Base-by-base conservation (phyloP, 2,329 filamentous ascomycete genomes). In the Metarhizium humberi region DNA sequence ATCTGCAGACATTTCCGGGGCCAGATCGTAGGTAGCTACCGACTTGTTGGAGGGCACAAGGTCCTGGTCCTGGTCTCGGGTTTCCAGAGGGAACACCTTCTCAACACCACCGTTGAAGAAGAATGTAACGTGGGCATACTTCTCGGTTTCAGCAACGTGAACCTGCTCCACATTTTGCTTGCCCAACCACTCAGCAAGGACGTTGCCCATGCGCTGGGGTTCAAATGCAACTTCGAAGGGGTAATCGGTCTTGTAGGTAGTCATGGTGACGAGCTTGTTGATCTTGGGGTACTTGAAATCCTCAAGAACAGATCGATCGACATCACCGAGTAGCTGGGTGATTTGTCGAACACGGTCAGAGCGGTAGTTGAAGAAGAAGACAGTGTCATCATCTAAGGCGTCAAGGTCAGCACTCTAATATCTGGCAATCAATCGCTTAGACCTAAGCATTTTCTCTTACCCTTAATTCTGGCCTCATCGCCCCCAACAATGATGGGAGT, bases 281-380 rank as follows among this genome's bases (percentile, higher is more conserved):
- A 95, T 85, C 77, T 95, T 90, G 64, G 94, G 94, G 78, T 92
- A 97, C 50, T 88, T 80, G 79, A 97, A 96, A 73, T 96, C 90
- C 62, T 92, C 89, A 63, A 83, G 82, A 55, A 92, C 91, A 29
- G 90, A 95, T 67, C 90, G 89, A 77, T 99, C 94, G 68, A 92
- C 86, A 71, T 88, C 88, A 64, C 94, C 94, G 55, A 99, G 78
- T 48, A 99, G 81, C 76, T 97, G 94, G 51, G 91, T 95, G 71
- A 99, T 88, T 74, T 99, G 94, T 64, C 94, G 89, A 53, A 92
- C 92, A 71, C 94, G 92, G 72, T 99, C 94, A 56, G 94, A 97
- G 67, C 94, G 90, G 81, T 99, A 99, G 85, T 99, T 99, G 88
- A 99, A 99, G 84, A 97, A 97, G 83, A 97, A 97, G 66, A 97